Evolutionary conservation across 352 stramenopile species (phyloP), one percentile per base, ranked within the genome.

Genomic region (Blastocystis sp.): DNA sequence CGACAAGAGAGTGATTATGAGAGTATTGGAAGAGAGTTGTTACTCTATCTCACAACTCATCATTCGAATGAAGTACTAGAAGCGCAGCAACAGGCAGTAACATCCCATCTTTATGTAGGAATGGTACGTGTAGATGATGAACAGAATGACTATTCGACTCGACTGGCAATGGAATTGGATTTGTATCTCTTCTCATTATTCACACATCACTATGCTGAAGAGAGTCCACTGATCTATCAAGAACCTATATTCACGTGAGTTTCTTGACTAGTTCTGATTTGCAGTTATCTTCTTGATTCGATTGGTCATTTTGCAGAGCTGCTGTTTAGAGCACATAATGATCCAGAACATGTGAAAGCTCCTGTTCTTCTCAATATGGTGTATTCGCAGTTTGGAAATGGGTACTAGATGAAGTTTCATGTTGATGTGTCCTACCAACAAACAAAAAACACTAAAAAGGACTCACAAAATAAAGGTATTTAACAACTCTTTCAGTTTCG

Each of bases 311-410:
- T 83, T 66, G 57, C 42, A 21, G 71, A 83, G 51, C 29, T 83
- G 2, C 51, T 83, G 2, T 83, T 65, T 43, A 32, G 32, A 21
- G 71, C 54, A 16, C 29, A 51, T 29, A 66, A 7, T 24, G 49
- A 66, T 27, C 71, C 71, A 27, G 16, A 65, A 14, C 32, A 49
- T 19, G 51, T 37, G 43, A 63, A 83, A 32, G 71, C 71, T 21
- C 71, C 71, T 21, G n/a, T 56, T 32, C 51, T 83, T 9, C 29
- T 83, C n/a, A 83, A 83, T 42, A 65, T 83, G 71, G 29, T 66
- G 2, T 83, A 52, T 49, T 83, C 71, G 4, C 27, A 83, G 27
- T 83, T 66, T 66, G 43, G 29, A 51, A 35, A 16, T 21, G 59
- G 19, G 5, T 35, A 21, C 5, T 69, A 69, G 24, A 46, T 46